Evolutionary conservation across 306 rosid genomes (phyloP), one percentile per base, ranked within the genome.

Genomic region (Hippophae rhamnoides): DNA sequence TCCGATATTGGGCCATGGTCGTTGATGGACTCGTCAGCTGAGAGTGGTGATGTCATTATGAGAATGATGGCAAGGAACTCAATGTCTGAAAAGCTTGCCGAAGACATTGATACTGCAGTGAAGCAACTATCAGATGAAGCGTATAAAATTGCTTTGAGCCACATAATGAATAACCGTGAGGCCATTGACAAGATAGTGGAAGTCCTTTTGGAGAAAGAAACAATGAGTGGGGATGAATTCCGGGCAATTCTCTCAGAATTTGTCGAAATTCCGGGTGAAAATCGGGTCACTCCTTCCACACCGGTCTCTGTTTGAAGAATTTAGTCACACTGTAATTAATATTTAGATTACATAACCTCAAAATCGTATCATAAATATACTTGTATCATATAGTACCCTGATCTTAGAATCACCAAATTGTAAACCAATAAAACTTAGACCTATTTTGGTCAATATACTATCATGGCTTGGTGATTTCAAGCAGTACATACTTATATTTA

Each of bases 41-140:
- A 87, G 76, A 83, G 90, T 52, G 89, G 69, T 58, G 98, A 92
- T 62, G 82, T 92, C 27, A 85, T 92, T 60, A 87, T 92, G 98
- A 79, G 98, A 74, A 92, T 87, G 98, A 92, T 92, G 96, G 98
- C 98, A 23, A 85, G 98, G 78, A 87, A 92, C 73, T 92, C 95
- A 8, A 92, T 92, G 98, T 92, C 96, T 1, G 98, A 92, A 70
- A 92, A 65, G 78, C 98, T 92, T 12, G 98, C 96, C 3, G 90
- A 80, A 82, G 99, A 92, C 79, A 92, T 92, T 6, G 99, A 92
- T 47, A 13, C 76, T 13, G 96, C 99, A 25, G 68, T 88, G 65
- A 92, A 92, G 84, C 83, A 74, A 69, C 3, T 92, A 57, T 85
- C 99, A 12, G 96, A 87, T 40, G 84, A 85, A 65, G 99, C 93